phyloP scores from a whole-genome alignment of 23 red algal species.

The Gracilaria caudata region DNA sequence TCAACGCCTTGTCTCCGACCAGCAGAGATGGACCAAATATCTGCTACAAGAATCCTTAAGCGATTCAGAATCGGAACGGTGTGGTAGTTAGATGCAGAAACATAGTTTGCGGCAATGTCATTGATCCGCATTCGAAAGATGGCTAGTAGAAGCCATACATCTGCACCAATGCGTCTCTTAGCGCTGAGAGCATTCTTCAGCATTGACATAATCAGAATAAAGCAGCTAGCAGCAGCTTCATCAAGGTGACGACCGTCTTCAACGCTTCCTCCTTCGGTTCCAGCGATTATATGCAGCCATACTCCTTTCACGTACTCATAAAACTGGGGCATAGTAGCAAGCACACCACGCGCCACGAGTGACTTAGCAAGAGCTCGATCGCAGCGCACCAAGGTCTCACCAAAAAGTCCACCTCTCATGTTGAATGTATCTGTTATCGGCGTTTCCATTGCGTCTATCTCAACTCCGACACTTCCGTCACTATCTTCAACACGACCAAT shows the following conservation, averaged over 20 bases:
- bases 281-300: constrained; percentile 29
- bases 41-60: not conserved
- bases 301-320: constrained; percentile 39
- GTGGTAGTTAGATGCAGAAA: constrained; percentile 1
- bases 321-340: constrained; percentile 16
- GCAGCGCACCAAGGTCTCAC: not conserved
- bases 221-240: constrained; percentile 43
- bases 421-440: not conserved
- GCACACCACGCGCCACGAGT: constrained; percentile 8
- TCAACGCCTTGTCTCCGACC: constrained; percentile 2
- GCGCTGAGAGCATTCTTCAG: not conserved
- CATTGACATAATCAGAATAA: constrained; percentile 28
- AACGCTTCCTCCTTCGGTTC: not conserved
- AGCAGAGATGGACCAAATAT: constrained; percentile 19
- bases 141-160: constrained; percentile 43
- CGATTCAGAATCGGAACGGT: not conserved
- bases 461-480: constrained; percentile 23
- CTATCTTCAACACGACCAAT: constrained; percentile 30
- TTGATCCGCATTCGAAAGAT: constrained; percentile 37
- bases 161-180: constrained; percentile 13
- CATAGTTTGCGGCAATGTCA: constrained; percentile 33
- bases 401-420: constrained; percentile 30
- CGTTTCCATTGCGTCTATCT: constrained; percentile 40
- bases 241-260: constrained; percentile 19
- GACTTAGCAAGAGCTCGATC: constrained; percentile 28